These are phyloP conservation scores for Datura wrightii DNA, from an alignment of 257 asterid species.

Conservation along the genomic window DNA sequence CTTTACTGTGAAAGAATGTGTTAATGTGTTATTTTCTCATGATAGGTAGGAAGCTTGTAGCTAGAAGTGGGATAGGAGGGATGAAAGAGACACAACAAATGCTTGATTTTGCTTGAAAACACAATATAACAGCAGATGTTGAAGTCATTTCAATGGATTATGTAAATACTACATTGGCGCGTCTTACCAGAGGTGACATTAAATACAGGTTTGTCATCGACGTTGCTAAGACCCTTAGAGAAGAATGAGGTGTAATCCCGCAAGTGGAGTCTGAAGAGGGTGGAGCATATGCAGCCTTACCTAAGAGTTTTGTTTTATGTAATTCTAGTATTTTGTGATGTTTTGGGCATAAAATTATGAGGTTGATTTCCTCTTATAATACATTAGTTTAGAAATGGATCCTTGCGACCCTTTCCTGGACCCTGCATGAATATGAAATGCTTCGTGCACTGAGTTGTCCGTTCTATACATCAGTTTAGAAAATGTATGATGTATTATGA, in stretches of 20 bases:
- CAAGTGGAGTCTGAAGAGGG: too few relatives aligned
- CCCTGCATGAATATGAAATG: not conserved
- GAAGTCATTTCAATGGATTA: conserved; percentile 36
- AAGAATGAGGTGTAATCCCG: not conserved
- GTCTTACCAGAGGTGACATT: conserved; percentile 26
- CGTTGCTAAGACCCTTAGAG: conserved; percentile 24
- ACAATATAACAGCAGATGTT: conserved; percentile 33
- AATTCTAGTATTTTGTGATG: not conserved
- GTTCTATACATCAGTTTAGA: not conserved
- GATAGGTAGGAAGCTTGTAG: conserved; percentile 27
- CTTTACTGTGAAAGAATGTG: not conserved
- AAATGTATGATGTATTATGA: not conserved
- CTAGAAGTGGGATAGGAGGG: conserved; percentile 38
- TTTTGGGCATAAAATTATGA: not conserved
- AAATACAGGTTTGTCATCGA: conserved; percentile 48
- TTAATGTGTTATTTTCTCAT: not conserved
- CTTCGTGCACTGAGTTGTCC: not conserved
- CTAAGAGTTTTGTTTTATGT: not conserved
- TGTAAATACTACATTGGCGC: conserved; percentile 28
- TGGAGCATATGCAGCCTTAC: too few relatives aligned
- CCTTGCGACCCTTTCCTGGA: not conserved
- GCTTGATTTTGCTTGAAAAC: conserved; percentile 32
- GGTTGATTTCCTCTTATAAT: not conserved
- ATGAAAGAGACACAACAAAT: conserved; percentile 35
- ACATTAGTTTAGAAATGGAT: not conserved